Evolutionary conservation across 2,329 filamentous ascomycete genomes (phyloP).

Genomic region (Pseudogymnoascus sp.): DNA sequence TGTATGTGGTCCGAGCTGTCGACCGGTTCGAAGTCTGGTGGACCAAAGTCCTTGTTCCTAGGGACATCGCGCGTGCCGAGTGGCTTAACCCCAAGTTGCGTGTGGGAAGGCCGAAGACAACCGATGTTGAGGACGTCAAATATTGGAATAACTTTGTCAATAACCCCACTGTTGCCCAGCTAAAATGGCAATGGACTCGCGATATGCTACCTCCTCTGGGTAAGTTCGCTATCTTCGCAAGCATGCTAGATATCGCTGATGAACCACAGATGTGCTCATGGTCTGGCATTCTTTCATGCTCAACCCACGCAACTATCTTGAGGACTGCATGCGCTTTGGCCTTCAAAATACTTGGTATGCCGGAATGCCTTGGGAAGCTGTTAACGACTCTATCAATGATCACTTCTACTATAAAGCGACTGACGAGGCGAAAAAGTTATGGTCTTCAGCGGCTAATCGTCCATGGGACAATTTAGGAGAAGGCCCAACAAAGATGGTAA

Average conservation of each 20-base stretch:
- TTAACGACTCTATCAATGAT: constrained; percentile 50
- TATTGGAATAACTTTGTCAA: too few species aligned
- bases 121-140: too few species aligned
- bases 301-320: constrained; percentile 64
- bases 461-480: constrained; percentile 54
- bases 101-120: too few species aligned
- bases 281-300: constrained; percentile 74
- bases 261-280: too few species aligned
- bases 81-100: too few species aligned
- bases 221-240: too few species aligned
- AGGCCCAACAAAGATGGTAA: constrained; percentile 36
- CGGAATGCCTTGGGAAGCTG: constrained; percentile 56
- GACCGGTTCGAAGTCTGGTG: constrained; percentile 63
- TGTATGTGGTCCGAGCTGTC: constrained; percentile 60
- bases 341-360: constrained; percentile 48
- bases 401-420: constrained; percentile 48
- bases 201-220: constrained; percentile 50
- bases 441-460: constrained; percentile 39
- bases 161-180: not conserved
- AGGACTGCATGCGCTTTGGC: constrained; percentile 58
- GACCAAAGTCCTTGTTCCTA: constrained; percentile 28
- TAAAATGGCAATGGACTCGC: constrained; percentile 29
- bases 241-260: too few species aligned
- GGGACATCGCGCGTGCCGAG: too few species aligned
- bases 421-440: constrained; percentile 36